Evolutionary conservation across 805 yeast genomes (phyloP).

Genomic region (Ogataea paraovalis): DNA sequence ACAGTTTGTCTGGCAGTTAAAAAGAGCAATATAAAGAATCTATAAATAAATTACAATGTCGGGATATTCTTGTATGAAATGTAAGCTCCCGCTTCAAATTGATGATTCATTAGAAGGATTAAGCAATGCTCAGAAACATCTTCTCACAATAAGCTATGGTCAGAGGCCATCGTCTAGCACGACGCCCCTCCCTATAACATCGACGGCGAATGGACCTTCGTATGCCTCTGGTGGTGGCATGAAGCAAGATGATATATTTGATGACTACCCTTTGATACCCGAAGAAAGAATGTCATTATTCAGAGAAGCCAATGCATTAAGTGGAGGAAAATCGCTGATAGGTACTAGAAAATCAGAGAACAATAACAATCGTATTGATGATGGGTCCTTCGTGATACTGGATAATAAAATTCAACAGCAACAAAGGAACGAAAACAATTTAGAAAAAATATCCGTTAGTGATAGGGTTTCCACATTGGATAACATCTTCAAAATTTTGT

Average conservation of each 20-base stretch:
- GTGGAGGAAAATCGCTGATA: slow-evolving; percentile 22
- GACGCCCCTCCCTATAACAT: slow-evolving; percentile 17
- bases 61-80: slow-evolving; percentile 50
- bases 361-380: slow-evolving; percentile 12
- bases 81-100: slow-evolving; percentile 53
- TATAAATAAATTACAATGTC: slow-evolving; percentile 16
- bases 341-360: slow-evolving; percentile 8
- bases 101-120: slow-evolving; percentile 53
- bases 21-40: too few relatives aligned
- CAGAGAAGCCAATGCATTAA: slow-evolving; percentile 27
- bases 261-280: slow-evolving; percentile 33
- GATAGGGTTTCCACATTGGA: slow-evolving; percentile 46
- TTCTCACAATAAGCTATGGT: slow-evolving; percentile 38
- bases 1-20: too few relatives aligned
- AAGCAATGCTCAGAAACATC: slow-evolving; percentile 50
- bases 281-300: slow-evolving; percentile 36
- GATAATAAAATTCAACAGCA: slow-evolving; percentile 18
- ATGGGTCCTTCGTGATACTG: slow-evolving; percentile 29
- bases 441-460: slow-evolving; percentile 28
- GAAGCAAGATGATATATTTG: slow-evolving; percentile 16
- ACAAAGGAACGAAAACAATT: slow-evolving; percentile 10
- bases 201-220: background rate
- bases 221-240: slow-evolving; percentile 4
- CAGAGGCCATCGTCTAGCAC: slow-evolving; percentile 21
- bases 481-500: slow-evolving; percentile 66